Conservation (phyloP, 139 green algal species). For the Haematococcus lacustris region DNA sequence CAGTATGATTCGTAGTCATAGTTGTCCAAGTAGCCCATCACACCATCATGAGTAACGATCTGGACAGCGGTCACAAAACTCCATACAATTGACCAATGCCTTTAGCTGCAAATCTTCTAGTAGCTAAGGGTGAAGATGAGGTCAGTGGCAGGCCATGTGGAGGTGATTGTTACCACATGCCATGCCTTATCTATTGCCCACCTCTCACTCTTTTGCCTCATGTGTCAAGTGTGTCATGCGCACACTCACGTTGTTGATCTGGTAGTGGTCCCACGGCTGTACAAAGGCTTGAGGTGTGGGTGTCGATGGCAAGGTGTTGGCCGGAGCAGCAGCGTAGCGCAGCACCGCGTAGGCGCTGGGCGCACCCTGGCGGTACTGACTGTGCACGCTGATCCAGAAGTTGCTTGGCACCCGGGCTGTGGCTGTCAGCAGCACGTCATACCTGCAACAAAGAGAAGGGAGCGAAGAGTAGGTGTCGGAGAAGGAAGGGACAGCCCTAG, state of each 20-base stretch:
- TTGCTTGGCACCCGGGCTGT: conserved; percentile 13
- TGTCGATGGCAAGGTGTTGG: conserved; percentile 10
- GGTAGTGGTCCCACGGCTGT: not conserved
- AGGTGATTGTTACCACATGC: too few species aligned
- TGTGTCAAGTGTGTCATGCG: too few species aligned
- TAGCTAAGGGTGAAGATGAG: too few species aligned
- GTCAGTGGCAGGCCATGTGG: too few species aligned
- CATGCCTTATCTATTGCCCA: too few species aligned
- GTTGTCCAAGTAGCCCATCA: conserved; percentile 10
- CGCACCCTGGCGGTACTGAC: conserved; percentile 29
- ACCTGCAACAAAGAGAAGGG: conserved; percentile 19
- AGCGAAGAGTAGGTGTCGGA: not conserved
- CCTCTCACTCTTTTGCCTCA: too few species aligned
- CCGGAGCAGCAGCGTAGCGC: conserved; percentile 21
- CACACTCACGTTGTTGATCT: too few species aligned
- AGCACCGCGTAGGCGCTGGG: conserved; percentile 35
- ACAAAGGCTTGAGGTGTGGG: conserved; percentile 2
- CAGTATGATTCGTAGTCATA: conserved; percentile 13
- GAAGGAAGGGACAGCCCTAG: not conserved
- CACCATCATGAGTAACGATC: not conserved
- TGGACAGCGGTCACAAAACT: too few species aligned
- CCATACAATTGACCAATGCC: too few species aligned
- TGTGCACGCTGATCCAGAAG: conserved; percentile 46
- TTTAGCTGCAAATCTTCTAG: too few species aligned
- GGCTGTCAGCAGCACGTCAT: conserved; percentile 42